A percentile compares a stretch with the other conserved stretches of the same genome.
Conservation (phyloP, 768 basidiomycete species). For the Hygrophorus russula region DNA sequence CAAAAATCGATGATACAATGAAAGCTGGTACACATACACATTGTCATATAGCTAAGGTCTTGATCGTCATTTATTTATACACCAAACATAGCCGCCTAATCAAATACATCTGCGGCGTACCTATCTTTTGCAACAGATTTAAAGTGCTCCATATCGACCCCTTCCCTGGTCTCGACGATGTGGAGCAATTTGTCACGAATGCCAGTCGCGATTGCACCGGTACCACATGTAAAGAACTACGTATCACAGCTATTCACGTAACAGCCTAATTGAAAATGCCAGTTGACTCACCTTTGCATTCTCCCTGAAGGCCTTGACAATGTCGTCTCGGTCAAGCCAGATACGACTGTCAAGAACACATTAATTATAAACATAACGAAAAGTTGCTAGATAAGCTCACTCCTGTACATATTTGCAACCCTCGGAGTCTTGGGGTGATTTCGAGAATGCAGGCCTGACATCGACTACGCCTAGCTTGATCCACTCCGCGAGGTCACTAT, state of each 20-base stretch:
- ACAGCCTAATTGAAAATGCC: neutral
- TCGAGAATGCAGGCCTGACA: slow-evolving; percentile 32
- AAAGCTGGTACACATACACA: too few relatives aligned
- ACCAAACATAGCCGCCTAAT: slow-evolving; percentile 13
- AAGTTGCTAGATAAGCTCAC: slow-evolving; percentile 14
- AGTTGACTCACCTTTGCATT: slow-evolving; percentile 22
- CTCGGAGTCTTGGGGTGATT: slow-evolving; percentile 15
- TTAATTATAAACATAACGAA: neutral
- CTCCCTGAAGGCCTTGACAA: slow-evolving; percentile 19
- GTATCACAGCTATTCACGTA: neutral
- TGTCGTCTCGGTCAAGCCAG: slow-evolving; percentile 28
- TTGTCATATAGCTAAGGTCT: too few relatives aligned
- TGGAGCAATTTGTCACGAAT: slow-evolving; percentile 25
- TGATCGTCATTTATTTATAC: too few relatives aligned
- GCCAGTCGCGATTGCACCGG: slow-evolving; percentile 25
- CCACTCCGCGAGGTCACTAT: slow-evolving; percentile 33
- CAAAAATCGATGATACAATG: too few relatives aligned
- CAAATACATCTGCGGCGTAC: slow-evolving; percentile 36
- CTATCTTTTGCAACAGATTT: slow-evolving; percentile 22
- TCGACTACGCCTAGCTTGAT: slow-evolving; percentile 28
- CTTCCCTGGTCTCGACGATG: slow-evolving; percentile 19
- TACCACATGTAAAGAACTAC: slow-evolving; percentile 35
- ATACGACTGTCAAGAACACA: slow-evolving; percentile 21
- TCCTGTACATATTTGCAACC: slow-evolving; percentile 29
- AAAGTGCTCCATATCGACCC: slow-evolving; percentile 16